Conservation (phyloP, 495 filamentous ascomycete genomes). For the Peziza echinospora region DNA sequence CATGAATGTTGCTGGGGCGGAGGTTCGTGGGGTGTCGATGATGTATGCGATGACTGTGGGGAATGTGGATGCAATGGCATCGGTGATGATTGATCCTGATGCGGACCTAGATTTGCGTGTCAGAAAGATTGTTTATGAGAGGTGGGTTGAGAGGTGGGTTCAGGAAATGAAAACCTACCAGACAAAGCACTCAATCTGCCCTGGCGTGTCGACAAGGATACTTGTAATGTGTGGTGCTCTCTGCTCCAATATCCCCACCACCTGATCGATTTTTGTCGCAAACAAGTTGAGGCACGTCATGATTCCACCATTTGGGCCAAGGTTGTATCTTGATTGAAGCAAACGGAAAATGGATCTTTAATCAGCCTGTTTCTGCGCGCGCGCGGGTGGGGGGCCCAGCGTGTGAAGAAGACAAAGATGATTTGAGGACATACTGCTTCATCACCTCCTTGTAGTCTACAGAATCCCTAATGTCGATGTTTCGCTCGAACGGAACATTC, state of each 20-base stretch:
- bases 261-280: conserved; percentile 91
- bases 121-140: too few species aligned
- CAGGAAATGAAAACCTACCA: conserved; percentile 28
- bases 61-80: conserved; percentile 76
- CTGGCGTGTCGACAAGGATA: conserved; percentile 84
- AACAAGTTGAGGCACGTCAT: conserved; percentile 90
- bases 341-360: not conserved
- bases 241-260: conserved; percentile 74
- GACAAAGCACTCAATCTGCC: conserved; percentile 96
- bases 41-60: conserved; percentile 94
- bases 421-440: conserved; percentile 36
- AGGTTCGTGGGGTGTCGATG: conserved; percentile 83
- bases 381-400: too few species aligned
- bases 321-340: conserved; percentile 38
- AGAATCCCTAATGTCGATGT: conserved; percentile 96
- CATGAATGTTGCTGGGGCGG: conserved; percentile 92
- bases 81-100: conserved; percentile 76
- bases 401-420: not conserved
- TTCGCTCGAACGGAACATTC: conserved; percentile 88
- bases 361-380: too few species aligned
- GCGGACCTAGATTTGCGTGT: conserved; percentile 43
- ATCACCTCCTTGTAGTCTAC: conserved; percentile 99
- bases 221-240: conserved; percentile 51
- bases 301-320: conserved; percentile 96
- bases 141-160: not conserved